Conservation (phyloP, 129 eudicot genomes). For the Mikania micrantha region DNA sequence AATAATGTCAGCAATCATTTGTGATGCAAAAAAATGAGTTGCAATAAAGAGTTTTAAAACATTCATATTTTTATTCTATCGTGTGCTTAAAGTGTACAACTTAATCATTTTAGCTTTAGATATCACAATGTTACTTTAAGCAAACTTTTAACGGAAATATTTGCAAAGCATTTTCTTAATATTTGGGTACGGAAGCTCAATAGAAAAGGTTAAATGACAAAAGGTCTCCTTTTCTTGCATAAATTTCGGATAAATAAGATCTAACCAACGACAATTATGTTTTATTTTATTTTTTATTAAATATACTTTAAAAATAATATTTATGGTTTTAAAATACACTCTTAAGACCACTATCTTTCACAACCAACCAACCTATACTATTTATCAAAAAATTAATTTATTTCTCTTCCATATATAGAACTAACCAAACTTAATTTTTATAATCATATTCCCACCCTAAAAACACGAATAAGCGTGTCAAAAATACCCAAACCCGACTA, state of each 20-base stretch:
- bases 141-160: conserved; percentile 14
- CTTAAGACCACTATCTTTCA: no score
- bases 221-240: background rate
- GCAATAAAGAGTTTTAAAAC: background rate
- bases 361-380: no score
- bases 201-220: background rate
- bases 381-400: no score
- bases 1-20: background rate
- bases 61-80: conserved; percentile 1
- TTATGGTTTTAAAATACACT: background rate
- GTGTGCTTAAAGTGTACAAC: conserved; percentile 34
- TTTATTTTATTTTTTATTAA: no score
- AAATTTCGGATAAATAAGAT: background rate
- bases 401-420: no score
- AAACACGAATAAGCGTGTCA: no score
- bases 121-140: conserved; percentile 28
- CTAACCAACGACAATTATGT: no score
- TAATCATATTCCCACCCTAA: no score
- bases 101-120: conserved; percentile 23
- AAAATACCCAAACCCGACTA: no score
- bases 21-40: background rate
- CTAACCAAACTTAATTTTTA: no score
- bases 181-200: conserved; percentile 12
- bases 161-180: background rate
- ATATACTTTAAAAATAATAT: no score